Evolutionary conservation across 2,329 filamentous ascomycete genomes (phyloP), one percentile per base, ranked within the genome.

Genomic region (Phyllosticta citribraziliensis): DNA sequence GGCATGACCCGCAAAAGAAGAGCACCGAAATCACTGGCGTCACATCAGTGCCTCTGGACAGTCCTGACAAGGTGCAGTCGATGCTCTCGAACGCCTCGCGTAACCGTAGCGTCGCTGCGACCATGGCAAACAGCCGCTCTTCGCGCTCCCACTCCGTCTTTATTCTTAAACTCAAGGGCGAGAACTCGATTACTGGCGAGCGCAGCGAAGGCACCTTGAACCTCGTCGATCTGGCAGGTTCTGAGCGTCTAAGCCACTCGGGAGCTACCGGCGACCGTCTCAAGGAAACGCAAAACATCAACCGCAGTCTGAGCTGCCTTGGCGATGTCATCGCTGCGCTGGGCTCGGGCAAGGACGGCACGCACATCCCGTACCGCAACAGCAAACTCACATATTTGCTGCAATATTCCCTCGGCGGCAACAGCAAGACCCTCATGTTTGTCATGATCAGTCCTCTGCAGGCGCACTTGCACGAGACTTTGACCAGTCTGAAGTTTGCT

Each of bases 381-480:
- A 96, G 90, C 67, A 97, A 97, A 81, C 85, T 99, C 66, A 99
- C 94, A 9, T 96, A 97, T 70, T 82, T 99, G 55, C 82, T 99
- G 47, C 91, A 97, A 83, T 95, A 94, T 71, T 96, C 91, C 2
- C 80, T 99, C 8, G 93, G 94, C 3, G 94, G 94, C 17, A 97
- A 96, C 74, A 94, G 88, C 67, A 96, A 97, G 77, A 99, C 94
- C 0, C 86, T 99, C 68, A 99, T 99, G 94, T 96, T 99, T 73
- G 91, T 97, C 72, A 97, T 97, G 92, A 89, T 96, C 61, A 94
- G 88, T 67, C 94, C 94, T 35, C 79, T 97, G 63, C 89, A 95
- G 77, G 88, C 86, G 5, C 94, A 97, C 77, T 79, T 97, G 65
- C 88, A 88, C 69, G 94, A 99, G 80, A 97, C 92, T 2, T 79